phyloP scores from a whole-genome alignment of 352 stramenopile species.

The Phytophthora cajani region DNA sequence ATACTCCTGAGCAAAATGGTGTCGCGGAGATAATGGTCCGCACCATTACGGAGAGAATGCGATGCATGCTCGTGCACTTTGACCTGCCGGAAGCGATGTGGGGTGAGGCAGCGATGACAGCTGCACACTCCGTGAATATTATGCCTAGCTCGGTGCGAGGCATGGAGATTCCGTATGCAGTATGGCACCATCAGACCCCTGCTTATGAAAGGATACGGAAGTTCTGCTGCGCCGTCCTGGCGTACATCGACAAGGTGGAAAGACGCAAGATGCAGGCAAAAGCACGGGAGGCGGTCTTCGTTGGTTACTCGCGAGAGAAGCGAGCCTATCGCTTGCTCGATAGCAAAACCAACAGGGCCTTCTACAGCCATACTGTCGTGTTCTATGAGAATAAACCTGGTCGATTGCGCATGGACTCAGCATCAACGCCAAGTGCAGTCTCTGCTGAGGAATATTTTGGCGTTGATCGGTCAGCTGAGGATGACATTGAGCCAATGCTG shows the following conservation, averaged over 20 bases:
- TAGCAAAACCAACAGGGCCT: background rate
- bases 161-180: constrained; percentile 22
- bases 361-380: background rate
- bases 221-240: constrained; percentile 9
- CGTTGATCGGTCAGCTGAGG: background rate
- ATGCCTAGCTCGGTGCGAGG: constrained; percentile 4
- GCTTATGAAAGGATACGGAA: constrained; percentile 2
- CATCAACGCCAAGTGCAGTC: background rate
- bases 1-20: constrained; percentile 30
- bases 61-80: constrained; percentile 27
- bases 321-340: background rate
- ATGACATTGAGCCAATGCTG: background rate
- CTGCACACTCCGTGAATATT: constrained; percentile 24
- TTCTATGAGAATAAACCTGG: background rate
- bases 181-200: constrained; percentile 11
- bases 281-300: background rate
- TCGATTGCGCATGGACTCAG: background rate
- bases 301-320: constrained; percentile 1
- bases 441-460: background rate
- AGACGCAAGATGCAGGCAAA: background rate
- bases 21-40: constrained; percentile 23
- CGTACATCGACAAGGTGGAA: constrained; percentile 13
- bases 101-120: constrained; percentile 23
- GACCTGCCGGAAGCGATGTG: constrained; percentile 21
- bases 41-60: constrained; percentile 23